Conservation (phyloP, 805 yeast species). For the Lipomyces mesembrius region DNA sequence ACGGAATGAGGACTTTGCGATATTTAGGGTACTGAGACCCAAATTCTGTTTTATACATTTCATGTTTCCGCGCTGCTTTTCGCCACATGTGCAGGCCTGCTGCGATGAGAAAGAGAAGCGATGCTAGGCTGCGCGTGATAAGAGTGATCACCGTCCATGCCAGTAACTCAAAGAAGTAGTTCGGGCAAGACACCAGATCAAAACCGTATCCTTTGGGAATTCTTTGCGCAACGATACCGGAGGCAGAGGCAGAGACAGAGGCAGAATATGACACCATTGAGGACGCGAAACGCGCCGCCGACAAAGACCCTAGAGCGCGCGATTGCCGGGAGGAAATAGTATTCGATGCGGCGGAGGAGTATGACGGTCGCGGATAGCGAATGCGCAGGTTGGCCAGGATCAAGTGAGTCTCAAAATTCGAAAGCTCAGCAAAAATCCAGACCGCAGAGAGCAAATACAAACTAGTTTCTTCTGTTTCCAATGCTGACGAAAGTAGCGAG, state of each 20-base stretch:
- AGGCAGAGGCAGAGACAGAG: background rate
- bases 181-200: conserved; percentile 82
- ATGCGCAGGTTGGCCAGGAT: conserved; percentile 62
- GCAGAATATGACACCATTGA: conserved; percentile 14
- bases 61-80: conserved; percentile 91
- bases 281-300: conserved; percentile 17
- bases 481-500: conserved; percentile 17
- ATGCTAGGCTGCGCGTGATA: conserved; percentile 62
- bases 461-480: conserved; percentile 29
- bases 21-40: conserved; percentile 78
- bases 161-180: conserved; percentile 84
- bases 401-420: conserved; percentile 74
- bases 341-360: background rate
- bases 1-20: conserved; percentile 83
- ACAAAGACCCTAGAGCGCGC: background rate
- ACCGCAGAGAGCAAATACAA: conserved; percentile 40
- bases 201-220: conserved; percentile 89
- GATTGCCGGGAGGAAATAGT: conserved; percentile 4
- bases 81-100: conserved; percentile 82
- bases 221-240: conserved; percentile 52
- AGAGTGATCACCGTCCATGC: conserved; percentile 75
- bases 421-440: conserved; percentile 66
- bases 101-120: conserved; percentile 70
- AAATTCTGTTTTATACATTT: conserved; percentile 65
- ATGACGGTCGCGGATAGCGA: conserved; percentile 51